Base-by-base conservation (phyloP, 306 rosid species). In the Sechiopsis laciniata region DNA sequence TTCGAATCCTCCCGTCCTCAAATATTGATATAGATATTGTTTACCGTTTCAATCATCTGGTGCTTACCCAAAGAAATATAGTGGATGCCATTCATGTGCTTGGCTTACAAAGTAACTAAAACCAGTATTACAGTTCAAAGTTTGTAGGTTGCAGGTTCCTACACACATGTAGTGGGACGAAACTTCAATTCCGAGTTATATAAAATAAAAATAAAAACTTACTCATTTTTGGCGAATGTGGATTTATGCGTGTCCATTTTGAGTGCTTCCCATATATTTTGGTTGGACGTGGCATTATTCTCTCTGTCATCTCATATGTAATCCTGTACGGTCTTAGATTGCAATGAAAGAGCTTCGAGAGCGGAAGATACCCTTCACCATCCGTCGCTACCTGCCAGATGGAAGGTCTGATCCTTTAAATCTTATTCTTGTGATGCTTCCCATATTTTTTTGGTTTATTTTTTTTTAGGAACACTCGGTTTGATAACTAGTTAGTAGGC, bases 281-380 rank as follows among this genome's bases (percentile, higher is more conserved):
- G 16, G 51, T 56, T 12, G 24, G 45, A 6, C 0, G 29, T 69
- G 35, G 45, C n/a, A 26, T 20, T 17, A 14, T 17, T 42, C 20
- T 42, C 20, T 62, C 24, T 78, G 20, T 20, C 60, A 32, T 55
- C 16, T 55, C 52, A 7, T 42, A 29, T 16, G 5, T 72, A 32
- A 53, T 10, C 71, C 20, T 3, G 21, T 52, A 19, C 11, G 45
- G n/a, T 58, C 14, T 53, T 73, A 85, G 97, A 94, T 94, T 83
- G 97, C 99, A 2, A 89, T 94, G 97, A 91, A 94, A 87, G 99
- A 94, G 84, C 95, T 94, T 74, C 88, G 96, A 55, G 91, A 94
- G 83, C 81, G 91, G 71, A 94, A 91, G 80, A 88, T 94, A 78
- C 99, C 97, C 45, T 94, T 94, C 78, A 94, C 99, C 78, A 94